These are phyloP conservation scores for Gossypium trilobum DNA, from an alignment of 441 rosid species.

Conservation along the genomic window DNA sequence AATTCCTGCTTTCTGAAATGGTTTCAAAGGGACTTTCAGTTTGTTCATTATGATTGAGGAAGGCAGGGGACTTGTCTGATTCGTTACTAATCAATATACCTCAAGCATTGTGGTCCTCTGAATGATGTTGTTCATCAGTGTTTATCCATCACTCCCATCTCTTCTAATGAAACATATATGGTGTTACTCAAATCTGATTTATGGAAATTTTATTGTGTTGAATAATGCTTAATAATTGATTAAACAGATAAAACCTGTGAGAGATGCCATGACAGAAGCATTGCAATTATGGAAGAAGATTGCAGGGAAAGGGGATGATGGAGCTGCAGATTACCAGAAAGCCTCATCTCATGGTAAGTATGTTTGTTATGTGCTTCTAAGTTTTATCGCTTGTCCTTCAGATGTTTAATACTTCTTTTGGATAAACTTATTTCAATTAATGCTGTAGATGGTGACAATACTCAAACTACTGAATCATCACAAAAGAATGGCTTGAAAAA, in stretches of 20 bases:
- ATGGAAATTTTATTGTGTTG: neutral
- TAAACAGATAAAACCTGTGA: conserved; percentile 81
- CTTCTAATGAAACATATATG: neutral
- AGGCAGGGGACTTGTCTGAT: neutral
- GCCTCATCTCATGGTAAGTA: conserved; percentile 46
- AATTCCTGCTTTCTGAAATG: neutral
- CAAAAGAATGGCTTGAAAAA: conserved; percentile 38
- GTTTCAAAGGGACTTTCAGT: neutral
- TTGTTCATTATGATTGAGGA: neutral
- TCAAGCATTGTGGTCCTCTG: neutral
- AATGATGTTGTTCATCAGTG: neutral
- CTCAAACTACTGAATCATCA: conserved; percentile 29
- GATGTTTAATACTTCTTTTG: conserved; percentile 3
- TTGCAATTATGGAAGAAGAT: conserved; percentile 82
- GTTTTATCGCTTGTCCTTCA: neutral
- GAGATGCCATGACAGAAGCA: conserved; percentile 93
- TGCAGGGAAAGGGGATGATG: conserved; percentile 64
- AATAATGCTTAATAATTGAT: conserved; percentile 17
- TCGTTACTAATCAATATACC: neutral
- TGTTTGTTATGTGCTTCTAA: neutral
- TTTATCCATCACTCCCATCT: neutral
- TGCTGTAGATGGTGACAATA: conserved; percentile 29
- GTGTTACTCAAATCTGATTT: neutral
- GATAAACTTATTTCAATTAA: conserved; percentile 6
- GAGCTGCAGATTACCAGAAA: conserved; percentile 52